Evolutionary conservation across 805 yeast species (phyloP).

Genomic region (Ascoidea asiatica): DNA sequence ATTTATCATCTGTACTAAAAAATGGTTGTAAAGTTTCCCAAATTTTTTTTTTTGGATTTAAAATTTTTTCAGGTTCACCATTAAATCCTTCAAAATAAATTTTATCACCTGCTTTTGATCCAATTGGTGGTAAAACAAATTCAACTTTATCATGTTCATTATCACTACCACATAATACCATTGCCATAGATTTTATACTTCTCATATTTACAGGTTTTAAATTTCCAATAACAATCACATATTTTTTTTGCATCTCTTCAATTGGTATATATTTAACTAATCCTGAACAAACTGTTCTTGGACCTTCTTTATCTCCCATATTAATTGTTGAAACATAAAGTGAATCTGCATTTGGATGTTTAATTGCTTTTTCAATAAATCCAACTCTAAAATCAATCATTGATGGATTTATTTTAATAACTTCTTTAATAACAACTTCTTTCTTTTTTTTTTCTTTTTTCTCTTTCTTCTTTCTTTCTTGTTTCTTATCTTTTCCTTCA

Average conservation of each 20-base stretch:
- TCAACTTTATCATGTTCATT: conserved; percentile 59
- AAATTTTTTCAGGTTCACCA: conserved; percentile 77
- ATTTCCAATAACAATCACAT: conserved; percentile 85
- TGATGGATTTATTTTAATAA: conserved; percentile 65
- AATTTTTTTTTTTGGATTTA: conserved; percentile 96
- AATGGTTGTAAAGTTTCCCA: conserved; percentile 94
- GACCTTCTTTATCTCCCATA: conserved; percentile 92
- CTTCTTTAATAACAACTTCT: conserved; percentile 27
- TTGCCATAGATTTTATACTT: conserved; percentile 88
- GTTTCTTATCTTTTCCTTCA: conserved; percentile 10
- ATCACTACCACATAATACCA: conserved; percentile 89
- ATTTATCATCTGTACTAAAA: conserved; percentile 65
- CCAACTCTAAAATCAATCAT: conserved; percentile 91
- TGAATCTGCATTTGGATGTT: conserved; percentile 97
- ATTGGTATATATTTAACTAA: conserved; percentile 77
- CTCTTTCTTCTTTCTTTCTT: conserved; percentile 16
- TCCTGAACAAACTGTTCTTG: conserved; percentile 97
- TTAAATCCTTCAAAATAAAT: conserved; percentile 87
- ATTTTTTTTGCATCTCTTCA: conserved; percentile 92
- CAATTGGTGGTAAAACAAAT: conserved; percentile 89
- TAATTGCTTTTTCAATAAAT: conserved; percentile 87
- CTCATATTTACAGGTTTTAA: conserved; percentile 97
- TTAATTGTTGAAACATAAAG: conserved; percentile 93
- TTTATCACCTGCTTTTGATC: conserved; percentile 91
- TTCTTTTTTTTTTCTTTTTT: conserved; percentile 24